phyloP scores from a whole-genome alignment of 805 yeast genomes.

The Candida sithepensis region DNA sequence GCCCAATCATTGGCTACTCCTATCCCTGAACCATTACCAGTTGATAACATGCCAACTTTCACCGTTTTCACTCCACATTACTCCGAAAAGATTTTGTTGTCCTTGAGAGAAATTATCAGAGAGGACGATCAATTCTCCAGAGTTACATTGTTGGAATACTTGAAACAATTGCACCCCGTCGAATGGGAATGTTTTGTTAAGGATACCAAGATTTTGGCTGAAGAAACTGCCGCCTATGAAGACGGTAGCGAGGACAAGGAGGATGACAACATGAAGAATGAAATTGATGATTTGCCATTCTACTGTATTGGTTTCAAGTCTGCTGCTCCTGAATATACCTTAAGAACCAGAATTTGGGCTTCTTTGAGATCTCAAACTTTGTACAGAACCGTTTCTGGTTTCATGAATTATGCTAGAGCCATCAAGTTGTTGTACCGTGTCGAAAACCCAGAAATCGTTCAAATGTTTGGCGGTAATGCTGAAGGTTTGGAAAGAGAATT shows the following conservation, averaged over 20 bases:
- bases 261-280: constrained; percentile 64
- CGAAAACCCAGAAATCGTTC: constrained; percentile 92
- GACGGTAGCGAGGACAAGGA: constrained; percentile 60
- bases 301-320: constrained; percentile 96
- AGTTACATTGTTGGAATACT: constrained; percentile 87
- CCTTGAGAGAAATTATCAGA: constrained; percentile 93
- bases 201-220: constrained; percentile 93
- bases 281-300: constrained; percentile 89
- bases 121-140: constrained; percentile 97
- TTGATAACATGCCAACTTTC: constrained; percentile 99
- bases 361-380: constrained; percentile 94
- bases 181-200: constrained; percentile 98
- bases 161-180: constrained; percentile 91
- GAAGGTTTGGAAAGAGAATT: constrained; percentile 94
- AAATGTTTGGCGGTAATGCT: constrained; percentile 98
- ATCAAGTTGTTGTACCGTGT: constrained; percentile 90
- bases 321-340: constrained; percentile 94
- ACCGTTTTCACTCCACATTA: constrained; percentile 96
- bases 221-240: constrained; percentile 83
- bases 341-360: constrained; percentile 98
- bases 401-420: constrained; percentile 97
- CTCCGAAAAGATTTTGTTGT: constrained; percentile 86
- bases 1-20: constrained; percentile 99
- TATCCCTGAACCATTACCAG: constrained; percentile 97
- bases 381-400: constrained; percentile 96